A percentile compares a stretch with the other conserved stretches of the same genome.
Conservation (phyloP, 2,329 filamentous ascomycete genomes). For the Aureobasidium vineae region DNA sequence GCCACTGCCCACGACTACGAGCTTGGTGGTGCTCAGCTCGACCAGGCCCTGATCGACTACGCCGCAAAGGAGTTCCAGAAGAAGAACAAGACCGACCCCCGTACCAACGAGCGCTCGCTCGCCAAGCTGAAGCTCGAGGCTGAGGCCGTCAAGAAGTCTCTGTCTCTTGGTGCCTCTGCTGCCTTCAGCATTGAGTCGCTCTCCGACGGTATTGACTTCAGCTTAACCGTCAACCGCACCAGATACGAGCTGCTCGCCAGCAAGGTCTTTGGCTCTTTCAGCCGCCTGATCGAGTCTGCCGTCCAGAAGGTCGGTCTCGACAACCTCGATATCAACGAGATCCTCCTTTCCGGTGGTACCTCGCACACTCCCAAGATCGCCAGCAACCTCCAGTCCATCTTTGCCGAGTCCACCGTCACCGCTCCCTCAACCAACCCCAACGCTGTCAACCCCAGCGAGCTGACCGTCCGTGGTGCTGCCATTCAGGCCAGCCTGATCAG, state of each 20-base stretch:
- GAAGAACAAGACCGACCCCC: constrained; percentile 88
- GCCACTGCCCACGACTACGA: constrained; percentile 96
- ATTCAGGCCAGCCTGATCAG: constrained; percentile 93
- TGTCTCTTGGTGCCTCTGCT: constrained; percentile 83
- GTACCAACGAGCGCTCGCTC: constrained; percentile 73
- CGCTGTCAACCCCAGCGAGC: constrained; percentile 91
- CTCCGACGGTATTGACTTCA: constrained; percentile 85
- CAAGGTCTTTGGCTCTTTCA: constrained; percentile 87
- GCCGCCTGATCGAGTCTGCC: constrained; percentile 75
- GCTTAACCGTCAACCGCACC: constrained; percentile 85
- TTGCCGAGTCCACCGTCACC: constrained; percentile 78
- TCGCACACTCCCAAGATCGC: constrained; percentile 94
- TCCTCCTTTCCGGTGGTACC: constrained; percentile 88
- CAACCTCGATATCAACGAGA: constrained; percentile 88
- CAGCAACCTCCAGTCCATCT: constrained; percentile 71
- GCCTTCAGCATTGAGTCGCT: constrained; percentile 92
- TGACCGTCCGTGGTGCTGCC: constrained; percentile 83
- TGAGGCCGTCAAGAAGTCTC: constrained; percentile 86
- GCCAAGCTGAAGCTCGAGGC: constrained; percentile 92
- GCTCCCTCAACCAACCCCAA: constrained; percentile 74
- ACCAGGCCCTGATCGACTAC: constrained; percentile 90
- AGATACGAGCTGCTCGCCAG: constrained; percentile 86
- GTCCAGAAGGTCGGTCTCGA: constrained; percentile 92
- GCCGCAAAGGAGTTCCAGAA: constrained; percentile 99
- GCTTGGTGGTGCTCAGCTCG: constrained; percentile 78